phyloP scores from a whole-genome alignment of 805 yeast species.

The Hanseniaspora lachancei region DNA sequence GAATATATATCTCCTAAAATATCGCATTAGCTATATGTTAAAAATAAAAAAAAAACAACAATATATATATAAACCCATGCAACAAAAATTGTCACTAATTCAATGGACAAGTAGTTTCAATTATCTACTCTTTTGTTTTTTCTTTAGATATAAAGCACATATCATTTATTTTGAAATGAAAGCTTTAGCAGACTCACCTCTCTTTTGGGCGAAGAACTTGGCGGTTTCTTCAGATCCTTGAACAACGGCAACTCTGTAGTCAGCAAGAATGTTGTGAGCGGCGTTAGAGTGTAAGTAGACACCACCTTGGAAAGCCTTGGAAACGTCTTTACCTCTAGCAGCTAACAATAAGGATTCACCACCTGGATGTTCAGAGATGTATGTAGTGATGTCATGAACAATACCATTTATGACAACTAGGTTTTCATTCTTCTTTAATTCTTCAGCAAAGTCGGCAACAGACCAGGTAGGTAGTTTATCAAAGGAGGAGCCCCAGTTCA shows the following conservation, averaged over 20 bases:
- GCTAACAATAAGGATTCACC: slow-evolving; percentile 61
- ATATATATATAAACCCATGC: not conserved
- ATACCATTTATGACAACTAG: slow-evolving; percentile 64
- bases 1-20: not conserved
- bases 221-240: slow-evolving; percentile 50
- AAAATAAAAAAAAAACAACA: not conserved
- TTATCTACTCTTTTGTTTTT: not conserved
- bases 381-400: slow-evolving; percentile 59
- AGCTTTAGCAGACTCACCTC: slow-evolving; percentile 24
- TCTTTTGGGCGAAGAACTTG: slow-evolving; percentile 31
- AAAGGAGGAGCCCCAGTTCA: slow-evolving; percentile 67
- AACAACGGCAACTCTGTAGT: slow-evolving; percentile 70
- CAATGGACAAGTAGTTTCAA: too few relatives aligned
- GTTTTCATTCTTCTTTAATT: slow-evolving; percentile 41
- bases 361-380: slow-evolving; percentile 72
- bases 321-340: slow-evolving; percentile 69
- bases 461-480: slow-evolving; percentile 63
- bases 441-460: slow-evolving; percentile 42
- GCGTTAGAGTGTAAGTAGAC: slow-evolving; percentile 78
- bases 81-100: not conserved
- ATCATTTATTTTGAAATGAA: slow-evolving; percentile 14
- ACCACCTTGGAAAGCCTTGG: slow-evolving; percentile 74
- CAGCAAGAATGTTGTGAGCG: slow-evolving; percentile 69
- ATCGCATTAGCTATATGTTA: not conserved
- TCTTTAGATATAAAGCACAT: not conserved